These are phyloP conservation scores for Hypomontagnella monticulosa DNA, from an alignment of 495 filamentous ascomycete species.

Conservation along the genomic window DNA sequence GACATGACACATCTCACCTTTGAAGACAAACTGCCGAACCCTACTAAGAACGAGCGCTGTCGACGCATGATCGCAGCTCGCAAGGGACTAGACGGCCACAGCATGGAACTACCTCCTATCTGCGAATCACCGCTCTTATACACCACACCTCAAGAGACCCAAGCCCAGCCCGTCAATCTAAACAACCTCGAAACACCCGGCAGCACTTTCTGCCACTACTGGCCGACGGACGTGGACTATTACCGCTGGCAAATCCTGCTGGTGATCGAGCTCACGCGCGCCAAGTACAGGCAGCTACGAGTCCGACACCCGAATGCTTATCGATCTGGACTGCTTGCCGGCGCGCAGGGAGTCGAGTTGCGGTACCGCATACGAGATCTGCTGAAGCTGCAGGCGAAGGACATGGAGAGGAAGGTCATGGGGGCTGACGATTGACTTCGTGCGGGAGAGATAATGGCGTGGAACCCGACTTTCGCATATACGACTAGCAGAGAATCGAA, in stretches of 20 bases:
- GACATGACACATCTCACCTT: neutral
- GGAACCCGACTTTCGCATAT: too few species aligned
- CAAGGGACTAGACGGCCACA: neutral
- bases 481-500: too few species aligned
- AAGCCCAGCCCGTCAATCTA: too few species aligned
- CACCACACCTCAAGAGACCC: too few species aligned
- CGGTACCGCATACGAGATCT: slow-evolving; percentile 7
- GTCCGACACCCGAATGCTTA: neutral
- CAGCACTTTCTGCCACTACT: neutral
- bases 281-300: slow-evolving; percentile 14
- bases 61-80: neutral
- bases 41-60: neutral
- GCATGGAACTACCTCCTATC: too few species aligned
- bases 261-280: neutral
- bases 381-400: neutral
- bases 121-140: too few species aligned
- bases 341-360: slow-evolving; percentile 3
- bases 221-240: neutral
- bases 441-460: too few species aligned
- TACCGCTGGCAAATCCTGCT: slow-evolving; percentile 2
- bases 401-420: neutral
- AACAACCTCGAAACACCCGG: too few species aligned
- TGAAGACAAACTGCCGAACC: slow-evolving; percentile 6
- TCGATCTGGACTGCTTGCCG: neutral
- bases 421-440: too few species aligned